Evolutionary conservation across 345 rosid genomes (phyloP).

Genomic region (Aethionema arabicum): DNA sequence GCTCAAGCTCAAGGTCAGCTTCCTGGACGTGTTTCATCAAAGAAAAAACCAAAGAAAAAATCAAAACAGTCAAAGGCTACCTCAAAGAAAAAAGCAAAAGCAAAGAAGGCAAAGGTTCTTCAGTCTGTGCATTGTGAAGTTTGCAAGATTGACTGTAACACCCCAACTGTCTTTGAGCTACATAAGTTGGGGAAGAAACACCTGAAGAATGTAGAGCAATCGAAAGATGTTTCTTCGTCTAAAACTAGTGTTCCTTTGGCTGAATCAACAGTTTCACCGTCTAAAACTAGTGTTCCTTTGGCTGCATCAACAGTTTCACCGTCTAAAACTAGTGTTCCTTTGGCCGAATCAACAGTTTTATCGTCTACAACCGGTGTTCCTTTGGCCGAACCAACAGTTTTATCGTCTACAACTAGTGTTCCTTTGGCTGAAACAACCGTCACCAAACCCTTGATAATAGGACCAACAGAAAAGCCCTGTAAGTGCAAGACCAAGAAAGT

Average conservation of each 20-base stretch:
- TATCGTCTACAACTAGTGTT: not conserved
- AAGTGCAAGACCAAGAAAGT: constrained; percentile 9
- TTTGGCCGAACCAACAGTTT: constrained; percentile 15
- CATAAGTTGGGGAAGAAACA: constrained; percentile 44
- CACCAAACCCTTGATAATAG: constrained; percentile 8
- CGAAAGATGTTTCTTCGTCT: not conserved
- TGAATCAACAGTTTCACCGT: constrained; percentile 13
- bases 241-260: not conserved
- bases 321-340: no score
- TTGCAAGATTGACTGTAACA: constrained; percentile 36
- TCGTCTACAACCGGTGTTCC: not conserved
- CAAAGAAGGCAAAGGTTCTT: constrained; percentile 33
- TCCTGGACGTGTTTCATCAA: not conserved
- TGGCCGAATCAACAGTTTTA: constrained; percentile 1
- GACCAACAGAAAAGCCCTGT: constrained; percentile 37
- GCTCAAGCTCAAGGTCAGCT: constrained; percentile 30
- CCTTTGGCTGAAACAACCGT: constrained; percentile 2
- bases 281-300: no score
- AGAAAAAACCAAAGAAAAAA: not conserved
- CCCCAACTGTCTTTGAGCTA: constrained; percentile 34
- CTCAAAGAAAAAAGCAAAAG: not conserved
- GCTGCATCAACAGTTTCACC: constrained; percentile 5
- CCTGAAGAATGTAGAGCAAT: constrained; percentile 37
- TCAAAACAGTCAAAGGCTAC: constrained; percentile 28
- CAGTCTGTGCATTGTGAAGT: constrained; percentile 34